Evolutionary conservation across 352 stramenopile genomes (phyloP), one percentile per base, ranked within the genome.

Genomic region (Lagenidium giganteum): DNA sequence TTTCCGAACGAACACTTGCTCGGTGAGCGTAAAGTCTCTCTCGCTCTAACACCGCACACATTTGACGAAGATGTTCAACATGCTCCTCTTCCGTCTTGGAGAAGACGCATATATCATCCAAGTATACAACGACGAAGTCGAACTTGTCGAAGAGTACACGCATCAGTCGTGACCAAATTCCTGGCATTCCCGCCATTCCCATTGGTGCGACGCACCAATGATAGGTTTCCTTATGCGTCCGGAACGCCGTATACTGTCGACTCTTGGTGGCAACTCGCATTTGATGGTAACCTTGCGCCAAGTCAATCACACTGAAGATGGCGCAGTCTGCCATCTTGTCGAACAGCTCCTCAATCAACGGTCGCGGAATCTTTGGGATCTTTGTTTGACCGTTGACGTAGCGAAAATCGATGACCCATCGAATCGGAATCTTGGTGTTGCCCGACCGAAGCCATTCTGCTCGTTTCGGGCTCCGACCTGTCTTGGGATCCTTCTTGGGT

Each of bases 171-270:
- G 60, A 65, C 63, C 53, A 79, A 8, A 61, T 48, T 18, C 56
- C 53, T 11, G 56, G 56, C 60, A 74, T 79, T 21, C 63, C 60
- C n/a, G 39, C 35, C 8, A 79, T 18, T 21, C 63, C 56, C 52
- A 79, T 69, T 14, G 54, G 66, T 17, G 54, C 59, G 9, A 73
- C 55, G 47, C 42, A 68, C 57, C 57, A 73, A 22, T 77, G 57
- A 50, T 70, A 67, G 8, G 49, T 70, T 37, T 72, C 57, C 1
- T 40, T 45, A 24, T 57, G 21, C 1, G 49, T 61, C 5, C 62
- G 38, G 22, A 70, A 78, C 8, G 62, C 54, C 21, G 60, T 66
- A 26, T 74, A 72, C n/a, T 52, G 26, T 22, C 41, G 32, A 24
- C 35, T 49, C 3, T 14, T 18, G 23, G 32, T 26, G n/a, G 30